phyloP scores from a whole-genome alignment of 805 yeast species.

The Yamadazyma takamatsuzukensis region DNA sequence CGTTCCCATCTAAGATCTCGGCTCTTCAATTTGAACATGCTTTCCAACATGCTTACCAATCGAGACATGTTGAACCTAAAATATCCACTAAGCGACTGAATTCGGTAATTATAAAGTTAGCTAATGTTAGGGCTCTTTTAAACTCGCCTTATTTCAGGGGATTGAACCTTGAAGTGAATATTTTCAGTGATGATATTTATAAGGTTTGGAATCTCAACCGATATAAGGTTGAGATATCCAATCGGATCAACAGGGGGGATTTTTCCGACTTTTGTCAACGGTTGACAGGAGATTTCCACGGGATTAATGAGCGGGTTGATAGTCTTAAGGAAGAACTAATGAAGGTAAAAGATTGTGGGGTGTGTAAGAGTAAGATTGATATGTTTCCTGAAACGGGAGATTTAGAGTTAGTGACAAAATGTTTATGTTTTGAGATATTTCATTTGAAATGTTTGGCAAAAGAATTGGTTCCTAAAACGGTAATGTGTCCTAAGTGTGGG shows the following conservation, averaged over 20 bases:
- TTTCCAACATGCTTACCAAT: conserved; percentile 68
- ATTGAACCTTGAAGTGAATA: conserved; percentile 43
- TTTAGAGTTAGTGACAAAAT: not conserved
- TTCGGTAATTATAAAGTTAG: conserved; percentile 45
- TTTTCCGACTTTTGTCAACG: conserved; percentile 1
- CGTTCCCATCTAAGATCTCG: conserved; percentile 64
- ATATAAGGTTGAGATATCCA: conserved; percentile 12
- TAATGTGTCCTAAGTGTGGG: conserved; percentile 16
- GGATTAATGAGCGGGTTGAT: conserved; percentile 16
- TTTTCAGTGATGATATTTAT: conserved; percentile 35
- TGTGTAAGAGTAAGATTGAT: conserved; percentile 30
- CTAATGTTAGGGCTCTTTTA: conserved; percentile 43
- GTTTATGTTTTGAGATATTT: conserved; percentile 24
- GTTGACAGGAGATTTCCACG: conserved; percentile 27
- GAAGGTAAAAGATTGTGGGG: conserved; percentile 23
- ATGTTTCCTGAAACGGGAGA: conserved; percentile 22
- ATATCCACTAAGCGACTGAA: conserved; percentile 34
- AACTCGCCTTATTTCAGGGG: conserved; percentile 39
- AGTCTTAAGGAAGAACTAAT: conserved; percentile 6
- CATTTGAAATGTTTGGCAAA: conserved; percentile 40
- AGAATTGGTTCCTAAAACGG: conserved; percentile 12
- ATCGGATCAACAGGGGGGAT: not conserved
- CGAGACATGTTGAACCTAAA: conserved; percentile 55
- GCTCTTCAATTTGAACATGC: conserved; percentile 84
- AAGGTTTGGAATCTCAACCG: conserved; percentile 34